Base-by-base conservation (phyloP, 2,329 filamentous ascomycete species). In the Arthrinium phaeospermum region DNA sequence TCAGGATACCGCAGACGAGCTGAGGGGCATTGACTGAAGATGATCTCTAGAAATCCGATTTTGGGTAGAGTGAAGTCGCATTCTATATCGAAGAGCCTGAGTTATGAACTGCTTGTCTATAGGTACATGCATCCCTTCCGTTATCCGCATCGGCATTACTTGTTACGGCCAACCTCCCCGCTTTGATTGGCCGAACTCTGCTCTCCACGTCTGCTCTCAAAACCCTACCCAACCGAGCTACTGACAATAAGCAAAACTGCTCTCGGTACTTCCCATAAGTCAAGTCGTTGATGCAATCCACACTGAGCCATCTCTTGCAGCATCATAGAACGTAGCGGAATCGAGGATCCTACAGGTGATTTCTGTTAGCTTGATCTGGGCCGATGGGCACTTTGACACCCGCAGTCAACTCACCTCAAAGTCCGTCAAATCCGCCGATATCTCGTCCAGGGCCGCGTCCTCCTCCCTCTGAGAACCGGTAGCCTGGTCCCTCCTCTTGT, bases 401-500 rank as follows among this genome's bases (percentile, higher is more conserved):
- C 4, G n/a, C 24, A n/a, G 1, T 13, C 27, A 30, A 22, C 77
- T 75, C 72, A 80, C 78, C 78, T 84, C 80, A 70, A 83, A 83
- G 68, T 84, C 83, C 16, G 83, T 84, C 74, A 81, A 68, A 71
- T 84, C 82, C 64, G 76, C 77, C 24, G 76, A 78, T 19, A 75
- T 72, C 30, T 81, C 79, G n/a, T 79, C 79, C 7, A 74, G 72
- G 34, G 67, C 76, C 2, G 74, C 71, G 4, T 68, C 53, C 12
- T 71, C 70, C 1, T 69, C 69, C 1, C 68, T 72, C 4, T 68
- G 68, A 5, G 72, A 74, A 0, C 76, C 76, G 1, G 77, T 78
- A 0, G 77, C 78, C 68, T 75, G 76, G 49, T 85, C 84, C 64
- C 82, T 78, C 75, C 78, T 79, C 76, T 81, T 84, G 70, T 85